Evolutionary conservation across 805 yeast genomes (phyloP).

Genomic region (Candida tallmaniae): DNA sequence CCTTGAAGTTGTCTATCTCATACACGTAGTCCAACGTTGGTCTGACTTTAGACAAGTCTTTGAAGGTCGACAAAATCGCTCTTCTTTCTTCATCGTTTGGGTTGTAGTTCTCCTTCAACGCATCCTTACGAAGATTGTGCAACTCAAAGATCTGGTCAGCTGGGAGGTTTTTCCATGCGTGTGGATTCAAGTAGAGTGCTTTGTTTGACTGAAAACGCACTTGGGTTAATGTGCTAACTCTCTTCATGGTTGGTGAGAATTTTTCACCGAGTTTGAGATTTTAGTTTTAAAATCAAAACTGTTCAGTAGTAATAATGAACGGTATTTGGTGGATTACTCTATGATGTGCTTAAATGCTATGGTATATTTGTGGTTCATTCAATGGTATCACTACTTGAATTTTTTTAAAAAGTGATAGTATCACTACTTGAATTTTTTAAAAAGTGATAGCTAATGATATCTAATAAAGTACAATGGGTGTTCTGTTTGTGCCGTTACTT

Average conservation of each 20-base stretch:
- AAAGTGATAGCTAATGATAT: no score
- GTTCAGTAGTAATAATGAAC: no score
- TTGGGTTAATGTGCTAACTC: neutral
- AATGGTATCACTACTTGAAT: no score
- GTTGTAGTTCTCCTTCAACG: conserved; percentile 37
- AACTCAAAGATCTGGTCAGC: conserved; percentile 58
- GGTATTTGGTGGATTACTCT: no score
- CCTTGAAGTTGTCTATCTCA: conserved; percentile 40
- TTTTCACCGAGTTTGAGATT: no score
- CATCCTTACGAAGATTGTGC: conserved; percentile 53
- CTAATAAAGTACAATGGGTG: no score
- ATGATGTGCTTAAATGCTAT: no score
- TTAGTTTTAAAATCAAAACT: no score
- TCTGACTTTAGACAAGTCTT: conserved; percentile 22
- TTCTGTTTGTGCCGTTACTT: no score
- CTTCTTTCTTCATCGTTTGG: conserved; percentile 61
- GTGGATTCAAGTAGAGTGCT: conserved; percentile 54
- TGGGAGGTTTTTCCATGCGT: conserved; percentile 66
- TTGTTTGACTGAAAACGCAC: conserved; percentile 10
- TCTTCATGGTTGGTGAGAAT: neutral
- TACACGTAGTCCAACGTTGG: conserved; percentile 37
- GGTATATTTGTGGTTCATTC: no score
- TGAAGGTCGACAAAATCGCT: conserved; percentile 38
- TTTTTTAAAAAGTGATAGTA: no score
- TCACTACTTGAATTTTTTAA: no score